Conservation (phyloP, 2,329 filamentous ascomycete species). For the Fusarium humuli region DNA sequence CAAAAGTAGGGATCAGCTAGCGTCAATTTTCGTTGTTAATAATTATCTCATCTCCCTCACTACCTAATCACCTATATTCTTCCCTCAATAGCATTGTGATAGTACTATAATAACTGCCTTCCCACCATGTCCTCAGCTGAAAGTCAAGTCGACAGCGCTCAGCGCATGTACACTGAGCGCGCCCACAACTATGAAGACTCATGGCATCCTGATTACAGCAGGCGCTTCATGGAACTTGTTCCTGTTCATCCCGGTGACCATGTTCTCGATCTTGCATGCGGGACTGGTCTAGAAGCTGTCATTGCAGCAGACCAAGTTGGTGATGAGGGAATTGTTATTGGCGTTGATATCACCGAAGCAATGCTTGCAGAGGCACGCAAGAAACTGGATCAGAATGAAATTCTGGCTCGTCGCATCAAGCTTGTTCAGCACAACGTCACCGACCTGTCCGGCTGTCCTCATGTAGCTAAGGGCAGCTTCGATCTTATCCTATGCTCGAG, state of each 20-base stretch:
- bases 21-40: neutral
- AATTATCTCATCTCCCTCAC: neutral
- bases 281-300: conserved; percentile 51
- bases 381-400: conserved; percentile 34
- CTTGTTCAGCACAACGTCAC: conserved; percentile 48
- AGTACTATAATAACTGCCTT: neutral
- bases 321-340: conserved; percentile 45
- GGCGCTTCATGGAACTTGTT: conserved; percentile 46
- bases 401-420: conserved; percentile 35
- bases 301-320: conserved; percentile 47
- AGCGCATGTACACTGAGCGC: conserved; percentile 50
- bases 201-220: conserved; percentile 51
- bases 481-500: conserved; percentile 51
- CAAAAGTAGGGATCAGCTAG: neutral
- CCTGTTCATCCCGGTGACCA: conserved; percentile 43
- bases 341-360: conserved; percentile 48
- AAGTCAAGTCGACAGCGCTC: conserved; percentile 31
- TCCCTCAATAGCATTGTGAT: neutral
- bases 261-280: conserved; percentile 51
- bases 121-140: conserved; percentile 12
- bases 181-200: conserved; percentile 50
- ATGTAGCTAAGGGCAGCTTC: conserved; percentile 42
- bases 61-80: neutral
- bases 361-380: conserved; percentile 49
- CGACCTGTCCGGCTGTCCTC: conserved; percentile 37